phyloP scores from a whole-genome alignment of 805 yeast genomes.

The Wickerhamomyces mucosus region DNA sequence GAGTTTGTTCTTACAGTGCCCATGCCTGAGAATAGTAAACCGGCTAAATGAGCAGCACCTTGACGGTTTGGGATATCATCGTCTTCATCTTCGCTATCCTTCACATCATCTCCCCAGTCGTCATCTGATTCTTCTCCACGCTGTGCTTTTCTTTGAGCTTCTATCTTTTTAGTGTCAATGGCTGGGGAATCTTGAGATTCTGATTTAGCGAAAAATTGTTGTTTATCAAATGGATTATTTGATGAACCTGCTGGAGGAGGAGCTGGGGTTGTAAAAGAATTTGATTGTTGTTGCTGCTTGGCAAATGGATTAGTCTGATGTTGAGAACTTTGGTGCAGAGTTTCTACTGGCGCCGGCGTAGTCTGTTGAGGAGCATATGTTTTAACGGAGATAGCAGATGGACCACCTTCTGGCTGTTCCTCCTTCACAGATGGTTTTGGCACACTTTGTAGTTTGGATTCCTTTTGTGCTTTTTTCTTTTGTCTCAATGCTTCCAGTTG shows the following conservation, averaged over 20 bases:
- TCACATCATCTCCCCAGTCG: constrained; percentile 19
- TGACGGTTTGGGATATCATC: constrained; percentile 24
- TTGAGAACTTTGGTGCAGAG: constrained; percentile 6
- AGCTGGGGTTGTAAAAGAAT: constrained; percentile 7
- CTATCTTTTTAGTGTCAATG: constrained; percentile 49
- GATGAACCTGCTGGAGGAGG: constrained; percentile 14
- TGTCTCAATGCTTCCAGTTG: constrained; percentile 31
- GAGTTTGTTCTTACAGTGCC: constrained; percentile 16
- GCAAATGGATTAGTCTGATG: constrained; percentile 21
- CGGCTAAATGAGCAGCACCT: constrained; percentile 21
- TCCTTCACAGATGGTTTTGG: constrained; percentile 50
- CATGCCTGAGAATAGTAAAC: constrained; percentile 17
- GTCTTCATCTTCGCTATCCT: constrained; percentile 27
- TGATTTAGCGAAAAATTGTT: constrained; percentile 19
- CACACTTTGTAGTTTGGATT: constrained; percentile 47
- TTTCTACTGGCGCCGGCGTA: no score
- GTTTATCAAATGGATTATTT: constrained; percentile 54
- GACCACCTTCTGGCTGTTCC: constrained; percentile 36
- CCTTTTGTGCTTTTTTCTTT: constrained; percentile 49
- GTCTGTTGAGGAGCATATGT: constrained; percentile 13
- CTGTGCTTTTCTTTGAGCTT: constrained; percentile 66
- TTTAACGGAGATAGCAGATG: constrained; percentile 18
- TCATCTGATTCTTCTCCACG: constrained; percentile 34
- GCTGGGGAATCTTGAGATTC: constrained; percentile 16
- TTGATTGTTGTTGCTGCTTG: constrained; percentile 2